Evolutionary conservation across 2,329 filamentous ascomycete species (phyloP).

Genomic region (Diaporthe sp.): DNA sequence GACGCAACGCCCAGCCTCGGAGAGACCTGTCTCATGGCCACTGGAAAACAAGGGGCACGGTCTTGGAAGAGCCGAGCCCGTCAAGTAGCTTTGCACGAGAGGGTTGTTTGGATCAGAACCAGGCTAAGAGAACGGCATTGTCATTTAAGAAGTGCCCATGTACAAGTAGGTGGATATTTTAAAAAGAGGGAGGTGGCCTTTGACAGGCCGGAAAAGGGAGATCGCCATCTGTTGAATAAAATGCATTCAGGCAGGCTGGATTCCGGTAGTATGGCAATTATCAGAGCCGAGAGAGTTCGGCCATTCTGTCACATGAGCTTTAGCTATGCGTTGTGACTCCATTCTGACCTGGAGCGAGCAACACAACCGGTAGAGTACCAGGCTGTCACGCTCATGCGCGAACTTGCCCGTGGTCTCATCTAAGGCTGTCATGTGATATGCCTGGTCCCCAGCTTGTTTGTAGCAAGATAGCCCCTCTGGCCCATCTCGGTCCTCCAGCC

Average conservation of each 20-base stretch:
- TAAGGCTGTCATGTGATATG: conserved; percentile 24
- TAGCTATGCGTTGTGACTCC: neutral
- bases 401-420: neutral
- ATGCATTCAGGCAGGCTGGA: conserved; percentile 25
- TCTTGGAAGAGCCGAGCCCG: neutral
- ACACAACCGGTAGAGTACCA: too few species aligned
- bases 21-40: neutral
- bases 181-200: conserved; percentile 26
- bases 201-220: conserved; percentile 2
- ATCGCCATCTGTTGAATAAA: conserved; percentile 36
- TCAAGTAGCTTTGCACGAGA: conserved; percentile 18
- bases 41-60: neutral
- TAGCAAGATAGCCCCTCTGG: conserved; percentile 87
- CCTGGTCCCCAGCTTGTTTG: conserved; percentile 80
- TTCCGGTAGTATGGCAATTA: conserved; percentile 30
- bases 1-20: neutral
- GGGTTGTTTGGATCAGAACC: conserved; percentile 38
- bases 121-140: conserved; percentile 37
- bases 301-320: conserved; percentile 4
- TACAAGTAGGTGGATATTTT: conserved; percentile 40
- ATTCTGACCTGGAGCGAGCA: neutral
- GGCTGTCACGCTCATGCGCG: neutral
- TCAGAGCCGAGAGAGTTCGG: conserved; percentile 25
- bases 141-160: conserved; percentile 38
- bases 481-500: conserved; percentile 94